A percentile compares a stretch with the other conserved stretches of the same genome.
phyloP scores from a whole-genome alignment of 352 stramenopile species.

The Phytophthora agathidicida region DNA sequence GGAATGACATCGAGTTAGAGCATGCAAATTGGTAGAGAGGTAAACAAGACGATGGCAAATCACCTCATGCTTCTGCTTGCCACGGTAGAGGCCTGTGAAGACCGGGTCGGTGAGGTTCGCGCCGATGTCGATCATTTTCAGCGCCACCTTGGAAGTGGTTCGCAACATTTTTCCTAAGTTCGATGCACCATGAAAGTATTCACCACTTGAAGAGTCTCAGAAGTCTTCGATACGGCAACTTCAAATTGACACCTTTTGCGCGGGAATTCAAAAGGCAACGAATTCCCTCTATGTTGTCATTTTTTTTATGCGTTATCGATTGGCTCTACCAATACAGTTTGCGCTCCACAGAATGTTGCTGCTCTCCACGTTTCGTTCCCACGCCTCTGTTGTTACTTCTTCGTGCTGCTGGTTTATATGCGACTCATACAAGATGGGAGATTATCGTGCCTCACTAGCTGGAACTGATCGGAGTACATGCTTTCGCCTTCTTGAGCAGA shows the following conservation, averaged over 20 bases:
- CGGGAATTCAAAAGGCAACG: too few relatives aligned
- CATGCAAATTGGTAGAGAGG: not conserved
- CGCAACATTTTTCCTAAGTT: conserved; percentile 30
- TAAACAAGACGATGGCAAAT: not conserved
- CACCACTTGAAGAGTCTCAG: not conserved
- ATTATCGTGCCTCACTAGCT: conserved; percentile 38
- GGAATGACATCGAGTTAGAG: conserved; percentile 6
- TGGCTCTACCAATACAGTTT: conserved; percentile 39
- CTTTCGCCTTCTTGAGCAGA: conserved; percentile 77
- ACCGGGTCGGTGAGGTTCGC: conserved; percentile 94
- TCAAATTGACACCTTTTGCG: conserved; percentile 28
- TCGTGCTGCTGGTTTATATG: conserved; percentile 32
- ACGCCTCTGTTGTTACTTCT: conserved; percentile 23
- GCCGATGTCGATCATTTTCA: conserved; percentile 92
- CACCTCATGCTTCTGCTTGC: conserved; percentile 89
- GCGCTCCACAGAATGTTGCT: conserved; percentile 23
- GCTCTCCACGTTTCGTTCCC: conserved; percentile 15
- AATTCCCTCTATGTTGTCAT: conserved; percentile 44
- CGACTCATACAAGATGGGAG: conserved; percentile 18
- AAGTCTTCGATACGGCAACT: conserved; percentile 26
- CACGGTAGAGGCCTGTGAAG: conserved; percentile 91
- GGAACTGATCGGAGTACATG: conserved; percentile 73
- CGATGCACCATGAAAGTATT: conserved; percentile 19
- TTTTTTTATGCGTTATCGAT: conserved; percentile 46
- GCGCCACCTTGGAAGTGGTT: conserved; percentile 21